These are phyloP conservation scores for Tympanopsis confertula DNA, from an alignment of 2,329 filamentous ascomycete species.

Conservation along the genomic window DNA sequence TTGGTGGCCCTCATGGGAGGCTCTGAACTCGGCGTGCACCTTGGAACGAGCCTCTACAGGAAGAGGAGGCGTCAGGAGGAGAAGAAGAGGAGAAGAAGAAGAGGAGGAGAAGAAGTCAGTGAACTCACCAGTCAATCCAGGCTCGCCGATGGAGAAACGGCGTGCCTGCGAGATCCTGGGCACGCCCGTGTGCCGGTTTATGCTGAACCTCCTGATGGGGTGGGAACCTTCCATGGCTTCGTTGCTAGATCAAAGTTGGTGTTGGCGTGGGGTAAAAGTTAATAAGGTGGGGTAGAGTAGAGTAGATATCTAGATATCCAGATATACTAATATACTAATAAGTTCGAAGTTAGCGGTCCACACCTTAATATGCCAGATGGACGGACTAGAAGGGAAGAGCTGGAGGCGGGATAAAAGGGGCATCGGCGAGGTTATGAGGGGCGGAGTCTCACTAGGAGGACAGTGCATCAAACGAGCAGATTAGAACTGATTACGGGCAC, in stretches of 20 bases:
- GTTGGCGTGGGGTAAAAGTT: no score
- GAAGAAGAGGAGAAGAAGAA: neutral
- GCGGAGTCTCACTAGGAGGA: no score
- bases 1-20: slow-evolving; percentile 80
- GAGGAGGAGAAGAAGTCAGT: neutral
- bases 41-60: slow-evolving; percentile 66
- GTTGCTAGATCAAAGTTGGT: neutral
- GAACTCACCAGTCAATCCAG: neutral
- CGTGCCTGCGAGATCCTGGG: neutral
- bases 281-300: neutral
- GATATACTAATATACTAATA: neutral
- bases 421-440: neutral
- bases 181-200: neutral
- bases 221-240: neutral
- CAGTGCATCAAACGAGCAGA: no score
- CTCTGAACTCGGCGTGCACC: slow-evolving; percentile 79
- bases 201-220: neutral
- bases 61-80: neutral
- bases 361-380: neutral
- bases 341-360: neutral
- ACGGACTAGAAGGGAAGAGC: neutral
- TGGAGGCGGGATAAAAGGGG: neutral
- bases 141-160: neutral
- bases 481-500: no score
- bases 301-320: neutral